Conservation (phyloP, 1,284 basidiomycete species). For the Neotropicomus parvogracilis region DNA sequence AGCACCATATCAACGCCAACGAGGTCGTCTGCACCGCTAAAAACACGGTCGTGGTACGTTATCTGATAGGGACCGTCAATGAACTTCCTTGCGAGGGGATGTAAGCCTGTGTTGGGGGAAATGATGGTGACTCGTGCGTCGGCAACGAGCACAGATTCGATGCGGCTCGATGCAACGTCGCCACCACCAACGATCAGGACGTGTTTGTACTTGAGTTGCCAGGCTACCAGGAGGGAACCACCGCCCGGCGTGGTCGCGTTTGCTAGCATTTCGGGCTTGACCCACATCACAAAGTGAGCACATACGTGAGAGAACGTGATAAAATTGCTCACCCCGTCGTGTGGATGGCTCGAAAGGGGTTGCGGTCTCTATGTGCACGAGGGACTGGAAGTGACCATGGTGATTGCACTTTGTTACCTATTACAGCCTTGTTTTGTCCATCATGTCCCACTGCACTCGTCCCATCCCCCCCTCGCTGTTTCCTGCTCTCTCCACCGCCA, state of each 20-base stretch:
- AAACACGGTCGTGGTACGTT: slow-evolving; percentile 69
- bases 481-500: too few relatives aligned
- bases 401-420: slow-evolving; percentile 1
- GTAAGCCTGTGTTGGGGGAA: slow-evolving; percentile 58
- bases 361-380: neutral
- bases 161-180: slow-evolving; percentile 76
- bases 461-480: neutral
- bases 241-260: slow-evolving; percentile 36
- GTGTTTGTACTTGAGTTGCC: slow-evolving; percentile 77
- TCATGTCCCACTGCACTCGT: neutral
- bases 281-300: neutral
- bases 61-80: slow-evolving; percentile 57
- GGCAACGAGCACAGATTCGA: slow-evolving; percentile 66
- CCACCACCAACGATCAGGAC: slow-evolving; percentile 91
- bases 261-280: slow-evolving; percentile 11
- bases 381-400: slow-evolving; percentile 1
- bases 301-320: slow-evolving; percentile 4
- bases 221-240: slow-evolving; percentile 80
- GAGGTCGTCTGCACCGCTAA: slow-evolving; percentile 56
- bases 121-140: slow-evolving; percentile 63
- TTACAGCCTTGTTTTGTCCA: neutral
- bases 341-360: neutral
- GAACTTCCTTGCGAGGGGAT: slow-evolving; percentile 53
- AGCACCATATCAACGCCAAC: slow-evolving; percentile 84
- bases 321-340: neutral